These are phyloP conservation scores for Gossypium davidsonii DNA, from an alignment of 441 rosid species.

Conservation along the genomic window DNA sequence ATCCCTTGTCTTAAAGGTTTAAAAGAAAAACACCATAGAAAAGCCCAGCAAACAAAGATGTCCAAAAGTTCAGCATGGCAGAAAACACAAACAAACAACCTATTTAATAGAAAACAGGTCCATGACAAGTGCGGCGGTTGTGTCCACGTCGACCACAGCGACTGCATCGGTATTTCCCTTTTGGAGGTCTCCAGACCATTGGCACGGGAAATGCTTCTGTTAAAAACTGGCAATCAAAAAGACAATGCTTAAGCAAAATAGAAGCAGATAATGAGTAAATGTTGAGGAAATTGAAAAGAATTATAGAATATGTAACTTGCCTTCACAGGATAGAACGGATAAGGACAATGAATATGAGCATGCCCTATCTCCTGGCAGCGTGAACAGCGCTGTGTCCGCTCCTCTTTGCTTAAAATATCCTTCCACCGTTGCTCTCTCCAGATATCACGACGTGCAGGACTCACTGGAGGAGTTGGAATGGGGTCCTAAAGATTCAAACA, in stretches of 20 bases:
- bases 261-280: neutral
- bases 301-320: conserved; percentile 3
- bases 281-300: neutral
- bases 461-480: neutral
- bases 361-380: conserved; percentile 13
- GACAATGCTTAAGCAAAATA: conserved; percentile 8
- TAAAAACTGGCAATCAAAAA: neutral
- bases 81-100: conserved; percentile 5
- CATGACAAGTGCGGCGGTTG: conserved; percentile 9
- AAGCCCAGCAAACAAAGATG: neutral
- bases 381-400: neutral
- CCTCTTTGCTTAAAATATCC: conserved; percentile 5
- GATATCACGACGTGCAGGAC: neutral
- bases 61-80: conserved; percentile 8
- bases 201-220: neutral
- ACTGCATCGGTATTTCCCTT: conserved; percentile 5
- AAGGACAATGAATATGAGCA: conserved; percentile 3
- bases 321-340: neutral
- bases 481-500: neutral
- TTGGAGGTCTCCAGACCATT: neutral
- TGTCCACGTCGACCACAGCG: conserved; percentile 16
- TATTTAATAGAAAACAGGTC: conserved; percentile 11
- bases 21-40: neutral
- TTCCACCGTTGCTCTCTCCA: conserved; percentile 9
- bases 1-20: conserved; percentile 5